Base-by-base conservation (phyloP, 2,329 filamentous ascomycete genomes). In the Dichotomopilus funicola region DNA sequence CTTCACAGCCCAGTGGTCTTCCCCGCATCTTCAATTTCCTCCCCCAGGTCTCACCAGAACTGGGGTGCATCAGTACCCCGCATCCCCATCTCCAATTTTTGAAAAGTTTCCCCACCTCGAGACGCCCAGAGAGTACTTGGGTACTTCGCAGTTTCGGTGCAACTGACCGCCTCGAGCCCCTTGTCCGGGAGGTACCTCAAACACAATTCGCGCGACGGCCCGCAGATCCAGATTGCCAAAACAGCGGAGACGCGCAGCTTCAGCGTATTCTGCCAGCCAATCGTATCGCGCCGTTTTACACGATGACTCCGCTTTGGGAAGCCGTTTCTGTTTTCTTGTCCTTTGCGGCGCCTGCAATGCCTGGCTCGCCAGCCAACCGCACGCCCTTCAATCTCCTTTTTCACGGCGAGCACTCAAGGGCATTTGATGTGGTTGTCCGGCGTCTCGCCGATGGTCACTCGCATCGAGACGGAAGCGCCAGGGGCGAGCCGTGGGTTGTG, bases 151-250 rank as follows among this genome's bases (percentile, higher is more conserved):
- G 27, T n/a, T 35, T 12, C 12, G 40, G 37, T 52, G 49, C 43
- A 36, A 51, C 41, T 47, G 42, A 31, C 34, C 38, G 38, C 27
- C 35, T 7, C 3, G 19, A 6, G 33, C 43, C 13, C 58, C 59
- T 49, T 51, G 53, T 40, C 38, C 12, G 36, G n/a, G 27, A 53
- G 42, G 51, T 61, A 51, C 52, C 56, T 42, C 10, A 48, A 42
- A 33, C 45, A 57, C 56, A 47, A 54, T 35, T 27, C 49, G 54
- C 59, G 59, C 56, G 33, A 59, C 63, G 63, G 63, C 58, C 63
- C 63, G 63, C 51, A 49, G 61, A 56, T 64, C 63, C 63, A 65
- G 62, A 65, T 64, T 65, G 63, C 57, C 59, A 59, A 52, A 45
- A 53, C 34, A 42, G 36, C 51, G 50, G 54, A 49, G 55, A 54